A percentile compares a stretch with the other conserved stretches of the same genome.
phyloP scores from a whole-genome alignment of 345 rosid species.

The Eucalyptus caleyi region DNA sequence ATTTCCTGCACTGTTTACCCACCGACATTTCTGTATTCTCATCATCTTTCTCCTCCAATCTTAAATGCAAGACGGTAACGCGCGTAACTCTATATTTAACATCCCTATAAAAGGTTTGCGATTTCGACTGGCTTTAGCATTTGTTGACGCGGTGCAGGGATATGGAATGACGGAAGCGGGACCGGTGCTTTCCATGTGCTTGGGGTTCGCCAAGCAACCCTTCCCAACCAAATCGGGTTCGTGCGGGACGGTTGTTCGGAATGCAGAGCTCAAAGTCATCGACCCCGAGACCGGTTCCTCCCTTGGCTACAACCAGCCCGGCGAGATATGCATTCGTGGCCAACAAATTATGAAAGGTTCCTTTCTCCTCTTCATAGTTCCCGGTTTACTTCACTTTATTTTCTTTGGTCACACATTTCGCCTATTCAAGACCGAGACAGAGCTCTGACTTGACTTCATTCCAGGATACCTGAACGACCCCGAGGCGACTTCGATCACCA shows the following conservation, averaged over 20 bases:
- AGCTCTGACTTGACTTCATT: background rate
- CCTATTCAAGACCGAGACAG: background rate
- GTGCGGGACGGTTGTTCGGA: slow-evolving; percentile 87
- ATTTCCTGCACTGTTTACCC: background rate
- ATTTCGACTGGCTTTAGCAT: background rate
- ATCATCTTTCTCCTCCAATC: background rate
- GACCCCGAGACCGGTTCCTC: slow-evolving; percentile 70
- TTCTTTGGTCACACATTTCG: background rate
- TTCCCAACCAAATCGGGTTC: slow-evolving; percentile 81
- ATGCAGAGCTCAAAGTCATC: slow-evolving; percentile 80
- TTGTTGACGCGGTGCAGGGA: slow-evolving; percentile 27
- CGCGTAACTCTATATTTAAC: background rate
- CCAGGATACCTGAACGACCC: slow-evolving; percentile 63
- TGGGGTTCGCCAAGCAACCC: slow-evolving; percentile 81
- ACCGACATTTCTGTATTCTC: background rate
- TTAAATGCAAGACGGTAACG: background rate
- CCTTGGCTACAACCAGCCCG: slow-evolving; percentile 60
- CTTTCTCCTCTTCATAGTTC: background rate
- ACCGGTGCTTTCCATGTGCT: slow-evolving; percentile 84
- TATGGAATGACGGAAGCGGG: slow-evolving; percentile 99
- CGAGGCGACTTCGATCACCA: slow-evolving; percentile 54
- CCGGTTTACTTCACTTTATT: background rate
- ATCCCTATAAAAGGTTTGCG: background rate
- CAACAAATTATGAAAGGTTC: slow-evolving; percentile 87
- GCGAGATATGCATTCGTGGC: slow-evolving; percentile 93